Base-by-base conservation (phyloP, 306 rosid species). In the Pyrus bretschneideri region DNA sequence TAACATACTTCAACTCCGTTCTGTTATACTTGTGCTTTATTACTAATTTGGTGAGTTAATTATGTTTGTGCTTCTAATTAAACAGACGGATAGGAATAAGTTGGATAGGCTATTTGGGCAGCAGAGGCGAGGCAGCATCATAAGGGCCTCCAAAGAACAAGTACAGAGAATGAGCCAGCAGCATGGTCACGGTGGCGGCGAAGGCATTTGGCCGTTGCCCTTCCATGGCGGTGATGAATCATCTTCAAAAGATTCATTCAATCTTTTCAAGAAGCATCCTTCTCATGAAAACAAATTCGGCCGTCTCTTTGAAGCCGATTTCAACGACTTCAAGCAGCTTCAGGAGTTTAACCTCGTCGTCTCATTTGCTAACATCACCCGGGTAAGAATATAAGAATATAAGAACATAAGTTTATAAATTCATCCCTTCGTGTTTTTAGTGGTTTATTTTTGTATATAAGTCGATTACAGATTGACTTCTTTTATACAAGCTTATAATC, bases 261-360 rank as follows among this genome's bases (percentile, higher is more conserved):
- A 88, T 45, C 65, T 93, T 30, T 80, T 89, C 80, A 60, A 21
- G 11, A 87, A 62, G 57, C 9, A 2, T 21, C 85, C 93, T 11
- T 14, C 57, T 42, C 77, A 83, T 51, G 81, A 91, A 3, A 91
- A 93, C 88, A 64, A 67, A 19, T 71, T 74, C 52, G 98, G 97
- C 18, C 67, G 40, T 19, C 88, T 91, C 64, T 81, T 45, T 9
- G 86, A 89, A 85, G 84, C 80, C 4, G 60, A 75, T 66, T 69
- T 67, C 9, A 79, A 65, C 0, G 73, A 85, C 3, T 80, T 45
- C 55, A 63, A 42, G 46, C 70, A 80, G 22, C 89, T 91, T 14
- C 23, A 82, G 25, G 66, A 80, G 76, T 87, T 82, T 21, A 76
- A 84, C 80, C 73, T 87, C 86, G 52, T 69, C 67, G 42, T 93